Evolutionary conservation across 148 eudicot genomes (phyloP).

Genomic region (Mesembryanthemum crystallinum): DNA sequence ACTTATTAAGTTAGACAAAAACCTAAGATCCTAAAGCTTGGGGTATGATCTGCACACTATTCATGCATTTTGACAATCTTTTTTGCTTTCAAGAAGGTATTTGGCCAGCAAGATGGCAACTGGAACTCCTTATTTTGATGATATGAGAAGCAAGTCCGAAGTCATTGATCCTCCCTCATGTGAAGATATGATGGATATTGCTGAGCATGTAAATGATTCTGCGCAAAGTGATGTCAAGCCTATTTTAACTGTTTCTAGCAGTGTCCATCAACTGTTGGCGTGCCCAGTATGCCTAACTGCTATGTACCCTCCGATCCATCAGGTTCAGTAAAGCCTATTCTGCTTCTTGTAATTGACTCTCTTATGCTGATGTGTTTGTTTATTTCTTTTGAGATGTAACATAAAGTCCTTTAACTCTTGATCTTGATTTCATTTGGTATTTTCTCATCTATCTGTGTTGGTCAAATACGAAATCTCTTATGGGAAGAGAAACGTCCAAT

Average conservation of each 20-base stretch:
- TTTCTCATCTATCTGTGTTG: background rate
- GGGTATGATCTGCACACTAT: background rate
- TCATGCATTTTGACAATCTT: background rate
- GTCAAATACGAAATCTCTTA: background rate
- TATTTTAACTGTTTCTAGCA: slow-evolving; percentile 57
- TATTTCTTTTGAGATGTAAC: background rate
- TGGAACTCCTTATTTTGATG: slow-evolving; percentile 71
- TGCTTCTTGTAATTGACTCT: slow-evolving; percentile 15
- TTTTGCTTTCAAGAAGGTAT: slow-evolving; percentile 10
- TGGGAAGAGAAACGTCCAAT: background rate
- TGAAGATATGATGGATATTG: slow-evolving; percentile 61
- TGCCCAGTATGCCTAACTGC: slow-evolving; percentile 96
- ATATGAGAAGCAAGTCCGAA: slow-evolving; percentile 63
- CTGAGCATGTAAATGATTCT: slow-evolving; percentile 62
- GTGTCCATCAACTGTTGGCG: slow-evolving; percentile 81
- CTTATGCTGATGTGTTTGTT: background rate
- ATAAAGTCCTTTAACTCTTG: slow-evolving; percentile 1
- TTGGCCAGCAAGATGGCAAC: slow-evolving; percentile 50
- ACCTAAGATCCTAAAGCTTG: background rate
- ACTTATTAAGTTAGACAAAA: background rate
- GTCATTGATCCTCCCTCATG: slow-evolving; percentile 67
- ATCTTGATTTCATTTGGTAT: background rate
- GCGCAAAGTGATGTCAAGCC: slow-evolving; percentile 57
- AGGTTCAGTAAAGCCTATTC: slow-evolving; percentile 50
- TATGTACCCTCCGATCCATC: slow-evolving; percentile 96